Conservation (phyloP, 2,329 filamentous ascomycete species). For the Fusarium sp. region DNA sequence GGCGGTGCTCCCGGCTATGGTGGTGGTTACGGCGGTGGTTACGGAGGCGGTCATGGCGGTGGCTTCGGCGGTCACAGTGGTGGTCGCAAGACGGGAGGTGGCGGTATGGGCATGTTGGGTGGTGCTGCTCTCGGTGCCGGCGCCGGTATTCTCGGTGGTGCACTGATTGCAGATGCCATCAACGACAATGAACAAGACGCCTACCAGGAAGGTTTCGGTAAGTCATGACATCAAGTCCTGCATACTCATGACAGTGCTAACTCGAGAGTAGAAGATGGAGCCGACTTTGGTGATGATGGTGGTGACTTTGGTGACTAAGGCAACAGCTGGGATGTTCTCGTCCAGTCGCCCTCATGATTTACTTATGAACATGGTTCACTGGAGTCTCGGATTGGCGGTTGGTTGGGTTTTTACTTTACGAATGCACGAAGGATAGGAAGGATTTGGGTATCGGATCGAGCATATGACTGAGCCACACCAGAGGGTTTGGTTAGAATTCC, state of each 20-base stretch:
- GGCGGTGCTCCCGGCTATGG: constrained; percentile 44
- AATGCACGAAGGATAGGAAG: neutral
- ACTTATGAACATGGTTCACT: constrained; percentile 16
- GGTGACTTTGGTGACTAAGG: constrained; percentile 32
- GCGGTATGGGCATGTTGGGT: constrained; percentile 70
- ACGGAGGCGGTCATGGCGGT: constrained; percentile 44
- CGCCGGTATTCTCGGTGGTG: constrained; percentile 81
- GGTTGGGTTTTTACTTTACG: constrained; percentile 13
- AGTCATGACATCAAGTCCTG: constrained; percentile 29
- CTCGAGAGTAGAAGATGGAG: constrained; percentile 44
- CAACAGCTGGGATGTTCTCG: neutral
- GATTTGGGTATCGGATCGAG: constrained; percentile 7
- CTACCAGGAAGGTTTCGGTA: constrained; percentile 57
- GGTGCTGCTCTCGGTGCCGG: constrained; percentile 80
- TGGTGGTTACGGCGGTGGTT: neutral
- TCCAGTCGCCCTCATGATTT: neutral
- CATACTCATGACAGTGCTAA: constrained; percentile 24
- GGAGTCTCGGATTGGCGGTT: neutral
- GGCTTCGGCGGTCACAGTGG: constrained; percentile 31
- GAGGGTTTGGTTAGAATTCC: neutral
- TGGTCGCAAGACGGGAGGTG: constrained; percentile 52
- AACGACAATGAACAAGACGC: constrained; percentile 67
- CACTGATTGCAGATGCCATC: constrained; percentile 72
- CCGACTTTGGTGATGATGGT: constrained; percentile 42
- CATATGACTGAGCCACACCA: neutral